A percentile compares a stretch with the other conserved stretches of the same genome.
These are phyloP conservation scores for Colletotrichum horii DNA, from an alignment of 2,329 filamentous ascomycete species.

Conservation along the genomic window DNA sequence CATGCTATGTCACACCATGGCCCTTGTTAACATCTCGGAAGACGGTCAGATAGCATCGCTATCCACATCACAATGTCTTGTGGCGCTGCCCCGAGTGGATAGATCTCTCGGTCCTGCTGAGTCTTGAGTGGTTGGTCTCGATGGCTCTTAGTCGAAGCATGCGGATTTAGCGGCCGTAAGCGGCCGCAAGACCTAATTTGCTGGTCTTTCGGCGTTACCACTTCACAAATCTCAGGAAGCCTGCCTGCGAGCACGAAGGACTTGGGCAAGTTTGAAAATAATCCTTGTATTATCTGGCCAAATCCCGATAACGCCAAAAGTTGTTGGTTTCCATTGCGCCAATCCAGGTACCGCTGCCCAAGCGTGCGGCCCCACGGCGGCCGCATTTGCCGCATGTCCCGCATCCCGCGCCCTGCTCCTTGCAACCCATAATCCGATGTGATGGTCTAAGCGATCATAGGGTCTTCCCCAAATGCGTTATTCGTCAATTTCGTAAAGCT, in stretches of 20 bases:
- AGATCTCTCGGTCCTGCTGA: fast-evolving
- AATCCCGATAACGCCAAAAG: background rate
- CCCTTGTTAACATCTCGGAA: background rate
- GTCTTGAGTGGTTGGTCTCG: background rate
- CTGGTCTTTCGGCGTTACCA: background rate
- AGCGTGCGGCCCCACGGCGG: background rate
- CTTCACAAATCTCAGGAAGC: background rate
- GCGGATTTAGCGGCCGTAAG: background rate
- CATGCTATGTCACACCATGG: background rate
- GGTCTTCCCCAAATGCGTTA: background rate
- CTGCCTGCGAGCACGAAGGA: background rate
- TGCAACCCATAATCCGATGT: background rate
- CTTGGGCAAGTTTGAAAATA: background rate
- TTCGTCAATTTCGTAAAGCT: background rate
- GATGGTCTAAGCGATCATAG: background rate
- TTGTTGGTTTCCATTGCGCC: background rate
- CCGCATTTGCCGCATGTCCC: background rate
- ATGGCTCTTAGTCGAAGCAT: background rate
- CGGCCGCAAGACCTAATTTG: background rate
- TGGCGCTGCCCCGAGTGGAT: background rate
- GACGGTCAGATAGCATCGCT: background rate
- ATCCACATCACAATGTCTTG: background rate
- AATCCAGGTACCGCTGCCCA: background rate
- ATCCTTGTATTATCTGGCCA: background rate
- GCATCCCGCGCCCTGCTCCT: background rate